Evolutionary conservation across 495 filamentous ascomycete genomes (phyloP).

Genomic region (Penicillium flavigenum): DNA sequence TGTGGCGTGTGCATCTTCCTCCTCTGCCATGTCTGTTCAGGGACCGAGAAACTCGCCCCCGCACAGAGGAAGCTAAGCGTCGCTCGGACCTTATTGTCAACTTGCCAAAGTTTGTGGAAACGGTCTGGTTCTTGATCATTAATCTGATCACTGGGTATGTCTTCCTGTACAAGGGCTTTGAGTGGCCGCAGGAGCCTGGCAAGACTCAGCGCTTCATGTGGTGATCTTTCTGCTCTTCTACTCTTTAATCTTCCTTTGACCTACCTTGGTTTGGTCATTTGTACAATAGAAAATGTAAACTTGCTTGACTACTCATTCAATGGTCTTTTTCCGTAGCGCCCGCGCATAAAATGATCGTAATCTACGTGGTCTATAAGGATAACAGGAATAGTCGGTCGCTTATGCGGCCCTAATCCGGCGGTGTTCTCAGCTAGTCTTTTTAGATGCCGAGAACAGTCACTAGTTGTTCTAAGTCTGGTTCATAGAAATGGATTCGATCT

Average conservation of each 20-base stretch:
- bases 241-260: not conserved
- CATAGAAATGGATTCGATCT: too few relatives aligned
- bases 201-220: constrained; percentile 91
- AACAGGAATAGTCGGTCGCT: too few relatives aligned
- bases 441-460: too few relatives aligned
- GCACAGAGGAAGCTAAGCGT: constrained; percentile 27
- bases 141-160: constrained; percentile 75
- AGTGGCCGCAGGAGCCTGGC: constrained; percentile 77
- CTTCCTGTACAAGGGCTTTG: constrained; percentile 76
- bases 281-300: not conserved
- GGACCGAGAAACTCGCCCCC: constrained; percentile 25
- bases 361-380: too few relatives aligned
- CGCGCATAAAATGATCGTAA: too few relatives aligned
- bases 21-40: constrained; percentile 36
- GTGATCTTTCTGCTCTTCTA: constrained; percentile 43
- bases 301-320: not conserved
- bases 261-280: not conserved
- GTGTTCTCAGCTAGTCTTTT: too few relatives aligned
- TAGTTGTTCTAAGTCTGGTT: too few relatives aligned
- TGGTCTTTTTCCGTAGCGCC: too few relatives aligned
- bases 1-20: constrained; percentile 84
- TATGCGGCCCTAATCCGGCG: too few relatives aligned
- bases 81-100: constrained; percentile 34
- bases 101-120: constrained; percentile 64
- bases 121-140: constrained; percentile 70